Evolutionary conservation across 2,329 filamentous ascomycete species (phyloP).

Genomic region (Achaetomium macrosporum): DNA sequence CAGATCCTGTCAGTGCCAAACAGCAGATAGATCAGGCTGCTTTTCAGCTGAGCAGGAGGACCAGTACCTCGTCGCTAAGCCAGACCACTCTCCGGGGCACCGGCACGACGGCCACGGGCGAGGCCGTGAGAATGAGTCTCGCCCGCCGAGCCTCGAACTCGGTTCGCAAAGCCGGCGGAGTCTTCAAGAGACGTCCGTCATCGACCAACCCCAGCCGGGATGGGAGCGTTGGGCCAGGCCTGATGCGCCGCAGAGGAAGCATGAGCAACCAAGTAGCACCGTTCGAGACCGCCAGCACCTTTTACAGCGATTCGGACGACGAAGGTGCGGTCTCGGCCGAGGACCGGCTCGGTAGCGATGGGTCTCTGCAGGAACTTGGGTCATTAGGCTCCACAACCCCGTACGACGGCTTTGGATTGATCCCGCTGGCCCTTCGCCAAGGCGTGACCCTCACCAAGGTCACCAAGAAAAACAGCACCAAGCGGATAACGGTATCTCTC

Average conservation of each 20-base stretch:
- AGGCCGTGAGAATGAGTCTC: constrained; percentile 45
- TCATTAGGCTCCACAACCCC: constrained; percentile 44
- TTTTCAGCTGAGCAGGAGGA: constrained; percentile 44
- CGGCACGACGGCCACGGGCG: constrained; percentile 52
- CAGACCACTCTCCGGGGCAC: constrained; percentile 46
- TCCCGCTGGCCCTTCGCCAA: constrained; percentile 69
- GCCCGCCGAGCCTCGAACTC: constrained; percentile 82
- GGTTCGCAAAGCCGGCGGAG: constrained; percentile 26
- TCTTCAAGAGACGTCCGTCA: constrained; percentile 65
- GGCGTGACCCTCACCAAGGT: constrained; percentile 77
- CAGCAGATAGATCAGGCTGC: constrained; percentile 1
- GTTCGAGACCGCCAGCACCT: constrained; percentile 35
- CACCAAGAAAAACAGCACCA: constrained; percentile 78
- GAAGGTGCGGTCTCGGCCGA: constrained; percentile 35
- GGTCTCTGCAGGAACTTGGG: constrained; percentile 41
- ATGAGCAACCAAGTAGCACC: constrained; percentile 59
- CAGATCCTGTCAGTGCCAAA: constrained; percentile 53
- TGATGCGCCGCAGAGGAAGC: constrained; percentile 72
- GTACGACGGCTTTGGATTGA: constrained; percentile 29
- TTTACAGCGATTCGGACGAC: constrained; percentile 35
- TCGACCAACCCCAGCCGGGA: constrained; percentile 75
- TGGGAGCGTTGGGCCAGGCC: constrained; percentile 81
- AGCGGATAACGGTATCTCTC: constrained; percentile 65
- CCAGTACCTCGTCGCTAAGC: constrained; percentile 57
- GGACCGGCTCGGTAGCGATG: constrained; percentile 41